Percentiles rank a stretch among this genome's conserved stretches.
Evolutionary conservation across 2,329 filamentous ascomycete genomes (phyloP).

Genomic region (Apiospora koreana): DNA sequence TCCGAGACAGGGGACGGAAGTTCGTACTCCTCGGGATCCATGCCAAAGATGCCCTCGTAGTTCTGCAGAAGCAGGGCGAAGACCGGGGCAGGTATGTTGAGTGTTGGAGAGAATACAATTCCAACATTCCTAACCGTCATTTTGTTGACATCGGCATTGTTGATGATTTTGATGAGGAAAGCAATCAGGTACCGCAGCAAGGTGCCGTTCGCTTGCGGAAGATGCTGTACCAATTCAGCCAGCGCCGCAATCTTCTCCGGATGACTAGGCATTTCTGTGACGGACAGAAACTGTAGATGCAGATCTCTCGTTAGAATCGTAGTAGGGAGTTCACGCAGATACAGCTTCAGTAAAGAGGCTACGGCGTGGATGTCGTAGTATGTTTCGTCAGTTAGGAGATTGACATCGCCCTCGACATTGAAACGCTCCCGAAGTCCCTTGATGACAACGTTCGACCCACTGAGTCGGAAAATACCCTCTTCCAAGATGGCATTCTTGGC

Average conservation of each 20-base stretch:
- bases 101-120: slow-evolving; percentile 95
- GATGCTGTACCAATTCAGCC: slow-evolving; percentile 74
- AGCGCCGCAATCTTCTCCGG: slow-evolving; percentile 76
- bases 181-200: slow-evolving; percentile 82
- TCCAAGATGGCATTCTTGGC: slow-evolving; percentile 79
- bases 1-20: slow-evolving; percentile 48
- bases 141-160: slow-evolving; percentile 88
- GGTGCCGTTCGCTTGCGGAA: slow-evolving; percentile 79
- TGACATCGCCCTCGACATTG: slow-evolving; percentile 89
- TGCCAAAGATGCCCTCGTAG: slow-evolving; percentile 81
- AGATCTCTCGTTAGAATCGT: slow-evolving; percentile 90
- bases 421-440: slow-evolving; percentile 89
- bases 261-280: slow-evolving; percentile 76
- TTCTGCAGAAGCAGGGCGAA: slow-evolving; percentile 94
- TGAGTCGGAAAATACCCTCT: slow-evolving; percentile 95
- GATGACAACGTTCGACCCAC: slow-evolving; percentile 94
- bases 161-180: slow-evolving; percentile 90
- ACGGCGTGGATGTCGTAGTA: slow-evolving; percentile 97
- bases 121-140: slow-evolving; percentile 98
- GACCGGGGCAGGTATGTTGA: slow-evolving; percentile 93
- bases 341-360: slow-evolving; percentile 90
- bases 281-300: slow-evolving; percentile 83
- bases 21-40: slow-evolving; percentile 65
- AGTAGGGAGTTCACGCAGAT: slow-evolving; percentile 86
- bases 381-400: slow-evolving; percentile 77